Evolutionary conservation across 2,329 filamentous ascomycete species (phyloP).

Genomic region (Fusarium sp.): DNA sequence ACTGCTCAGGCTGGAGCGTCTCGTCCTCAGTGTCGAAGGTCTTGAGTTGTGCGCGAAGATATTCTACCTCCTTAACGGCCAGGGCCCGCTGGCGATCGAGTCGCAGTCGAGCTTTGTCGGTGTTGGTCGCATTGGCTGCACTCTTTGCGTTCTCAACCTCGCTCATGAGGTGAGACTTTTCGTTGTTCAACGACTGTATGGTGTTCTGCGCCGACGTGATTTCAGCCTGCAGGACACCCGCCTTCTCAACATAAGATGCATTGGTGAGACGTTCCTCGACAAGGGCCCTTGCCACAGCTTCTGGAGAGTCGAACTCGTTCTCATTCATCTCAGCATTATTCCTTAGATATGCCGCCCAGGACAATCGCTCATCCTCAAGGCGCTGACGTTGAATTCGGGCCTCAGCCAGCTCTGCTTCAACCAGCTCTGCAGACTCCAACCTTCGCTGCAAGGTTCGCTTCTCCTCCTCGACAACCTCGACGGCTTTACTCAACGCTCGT

Average conservation of each 20-base stretch:
- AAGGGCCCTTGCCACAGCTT: conserved; percentile 86
- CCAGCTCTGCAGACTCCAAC: conserved; percentile 77
- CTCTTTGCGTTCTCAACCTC: conserved; percentile 79
- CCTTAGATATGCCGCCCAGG: conserved; percentile 89
- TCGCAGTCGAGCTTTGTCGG: conserved; percentile 78
- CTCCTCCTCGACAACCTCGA: conserved; percentile 95
- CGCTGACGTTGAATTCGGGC: conserved; percentile 85
- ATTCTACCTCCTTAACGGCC: conserved; percentile 92
- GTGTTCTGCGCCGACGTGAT: conserved; percentile 80
- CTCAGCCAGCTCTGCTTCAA: conserved; percentile 84
- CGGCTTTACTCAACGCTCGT: conserved; percentile 84
- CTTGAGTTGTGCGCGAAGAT: conserved; percentile 91
- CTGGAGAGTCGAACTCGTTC: conserved; percentile 88
- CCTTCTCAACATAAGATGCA: conserved; percentile 81
- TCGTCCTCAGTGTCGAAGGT: conserved; percentile 89
- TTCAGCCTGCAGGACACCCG: conserved; percentile 85
- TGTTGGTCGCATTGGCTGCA: conserved; percentile 60
- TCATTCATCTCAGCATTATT: conserved; percentile 71
- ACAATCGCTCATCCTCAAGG: conserved; percentile 86
- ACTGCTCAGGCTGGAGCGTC: conserved; percentile 84
- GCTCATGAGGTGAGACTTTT: conserved; percentile 72
- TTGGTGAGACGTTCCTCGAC: conserved; percentile 85
- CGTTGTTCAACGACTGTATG: conserved; percentile 78
- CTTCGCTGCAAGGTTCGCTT: conserved; percentile 85
- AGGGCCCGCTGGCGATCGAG: conserved; percentile 88